Evolutionary conservation across 495 filamentous ascomycete genomes (phyloP).

Genomic region (Friedmanniomyces endolithicus): DNA sequence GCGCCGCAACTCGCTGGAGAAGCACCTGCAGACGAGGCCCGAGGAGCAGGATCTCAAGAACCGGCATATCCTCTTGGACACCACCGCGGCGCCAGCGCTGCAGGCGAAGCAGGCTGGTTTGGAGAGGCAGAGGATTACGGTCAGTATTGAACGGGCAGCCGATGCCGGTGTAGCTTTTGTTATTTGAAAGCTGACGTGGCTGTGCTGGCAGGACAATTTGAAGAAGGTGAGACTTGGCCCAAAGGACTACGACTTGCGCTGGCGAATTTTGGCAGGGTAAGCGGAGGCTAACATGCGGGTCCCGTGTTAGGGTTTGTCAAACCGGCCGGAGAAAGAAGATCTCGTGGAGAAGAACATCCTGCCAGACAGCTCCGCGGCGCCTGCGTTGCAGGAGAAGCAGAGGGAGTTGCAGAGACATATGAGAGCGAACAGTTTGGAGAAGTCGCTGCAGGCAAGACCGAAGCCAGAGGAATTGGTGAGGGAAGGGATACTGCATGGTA

Average conservation of each 20-base stretch:
- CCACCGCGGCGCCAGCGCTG: slow-evolving; percentile 55
- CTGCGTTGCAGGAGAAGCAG: slow-evolving; percentile 62
- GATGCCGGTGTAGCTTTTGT: neutral
- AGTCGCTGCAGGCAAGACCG: slow-evolving; percentile 65
- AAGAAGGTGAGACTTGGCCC: slow-evolving; percentile 36
- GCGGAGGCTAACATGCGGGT: neutral
- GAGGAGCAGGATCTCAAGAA: slow-evolving; percentile 66
- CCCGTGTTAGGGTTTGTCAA: slow-evolving; percentile 37
- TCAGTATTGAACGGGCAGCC: neutral
- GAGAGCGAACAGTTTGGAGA: slow-evolving; percentile 71
- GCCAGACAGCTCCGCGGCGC: slow-evolving; percentile 59
- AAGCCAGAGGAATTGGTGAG: slow-evolving; percentile 61
- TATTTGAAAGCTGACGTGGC: neutral
- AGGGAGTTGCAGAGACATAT: slow-evolving; percentile 73
- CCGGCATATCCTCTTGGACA: slow-evolving; percentile 59
- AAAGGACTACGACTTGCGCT: no score
- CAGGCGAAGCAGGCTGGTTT: slow-evolving; percentile 51
- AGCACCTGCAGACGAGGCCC: slow-evolving; percentile 3
- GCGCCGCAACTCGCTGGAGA: slow-evolving; percentile 65
- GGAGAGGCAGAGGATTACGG: slow-evolving; percentile 49
- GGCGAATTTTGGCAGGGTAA: neutral
- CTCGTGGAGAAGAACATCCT: slow-evolving; percentile 79
- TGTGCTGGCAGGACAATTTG: slow-evolving; percentile 34
- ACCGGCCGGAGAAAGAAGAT: slow-evolving; percentile 51
- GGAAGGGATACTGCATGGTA: slow-evolving; percentile 49